phyloP scores from a whole-genome alignment of 305 asterid genomes.

The Solanum hybrid region DNA sequence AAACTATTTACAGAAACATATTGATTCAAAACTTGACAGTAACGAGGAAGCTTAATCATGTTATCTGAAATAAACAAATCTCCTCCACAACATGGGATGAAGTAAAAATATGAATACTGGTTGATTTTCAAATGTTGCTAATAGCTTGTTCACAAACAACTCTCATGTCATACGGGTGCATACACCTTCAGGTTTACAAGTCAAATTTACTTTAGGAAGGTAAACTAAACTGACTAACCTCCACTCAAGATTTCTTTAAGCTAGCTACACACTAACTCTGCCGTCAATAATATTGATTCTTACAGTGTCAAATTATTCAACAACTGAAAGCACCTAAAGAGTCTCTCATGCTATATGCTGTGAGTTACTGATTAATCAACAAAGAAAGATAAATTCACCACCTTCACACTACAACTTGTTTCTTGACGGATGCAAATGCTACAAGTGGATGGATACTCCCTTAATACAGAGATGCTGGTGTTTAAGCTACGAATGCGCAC shows the following conservation, averaged over 20 bases:
- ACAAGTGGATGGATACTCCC: not conserved
- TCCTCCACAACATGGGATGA: not conserved
- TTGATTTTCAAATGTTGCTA: not conserved
- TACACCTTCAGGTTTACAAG: not conserved
- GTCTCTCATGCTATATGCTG: not conserved
- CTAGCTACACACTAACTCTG: not conserved
- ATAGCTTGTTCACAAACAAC: not conserved
- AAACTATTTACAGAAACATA: not conserved
- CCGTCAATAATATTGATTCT: not conserved
- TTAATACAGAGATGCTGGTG: not conserved
- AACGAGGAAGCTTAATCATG: not conserved
- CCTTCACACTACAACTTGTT: not conserved
- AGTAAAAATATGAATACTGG: not conserved
- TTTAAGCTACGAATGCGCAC: not conserved
- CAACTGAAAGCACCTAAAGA: not conserved
- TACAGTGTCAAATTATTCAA: not conserved
- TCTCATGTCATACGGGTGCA: not conserved
- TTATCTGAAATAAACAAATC: not conserved
- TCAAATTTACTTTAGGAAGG: not conserved
- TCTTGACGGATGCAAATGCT: not conserved
- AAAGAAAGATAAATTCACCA: not conserved
- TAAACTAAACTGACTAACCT: not conserved
- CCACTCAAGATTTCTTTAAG: not conserved
- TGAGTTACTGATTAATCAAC: not conserved
- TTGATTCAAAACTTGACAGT: not conserved